Evolutionary conservation across 805 yeast species (phyloP).

Genomic region (Metschnikowia bowlesiae): DNA sequence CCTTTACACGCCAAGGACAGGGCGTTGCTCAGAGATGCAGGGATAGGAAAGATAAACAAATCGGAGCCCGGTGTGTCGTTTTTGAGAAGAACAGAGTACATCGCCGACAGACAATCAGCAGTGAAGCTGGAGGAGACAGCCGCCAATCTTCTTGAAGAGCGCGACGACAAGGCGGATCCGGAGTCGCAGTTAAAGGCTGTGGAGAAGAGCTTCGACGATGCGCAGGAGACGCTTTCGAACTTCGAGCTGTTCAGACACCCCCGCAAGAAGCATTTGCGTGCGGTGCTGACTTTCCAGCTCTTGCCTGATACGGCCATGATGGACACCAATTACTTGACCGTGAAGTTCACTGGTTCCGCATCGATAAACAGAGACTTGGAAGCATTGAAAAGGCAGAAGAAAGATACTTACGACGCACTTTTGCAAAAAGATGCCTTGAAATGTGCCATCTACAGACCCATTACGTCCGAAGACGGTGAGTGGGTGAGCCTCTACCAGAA

Average conservation of each 20-base stretch:
- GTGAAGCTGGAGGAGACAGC: constrained; percentile 26
- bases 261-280: constrained; percentile 62
- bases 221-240: constrained; percentile 43
- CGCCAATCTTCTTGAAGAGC: constrained; percentile 5
- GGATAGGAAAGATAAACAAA: constrained; percentile 40
- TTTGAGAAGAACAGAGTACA: constrained; percentile 91
- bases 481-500: constrained; percentile 61
- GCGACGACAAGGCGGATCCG: constrained; percentile 45
- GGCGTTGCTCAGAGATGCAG: constrained; percentile 75
- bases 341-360: constrained; percentile 61
- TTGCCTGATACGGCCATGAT: constrained; percentile 89
- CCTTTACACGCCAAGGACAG: constrained; percentile 75
- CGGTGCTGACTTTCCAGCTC: constrained; percentile 73
- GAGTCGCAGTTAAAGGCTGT: constrained; percentile 62
- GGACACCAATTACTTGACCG: constrained; percentile 67
- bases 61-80: constrained; percentile 62
- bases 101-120: constrained; percentile 53
- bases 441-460: constrained; percentile 69
- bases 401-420: constrained; percentile 23
- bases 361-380: constrained; percentile 39
- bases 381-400: constrained; percentile 25
- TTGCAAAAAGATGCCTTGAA: constrained; percentile 38
- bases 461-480: constrained; percentile 64
- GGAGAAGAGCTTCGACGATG: constrained; percentile 71
- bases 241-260: constrained; percentile 64